Percentiles rank a stretch among this genome's conserved stretches.
phyloP scores from a whole-genome alignment of 306 rosid species.

The Rosa rugosa region DNA sequence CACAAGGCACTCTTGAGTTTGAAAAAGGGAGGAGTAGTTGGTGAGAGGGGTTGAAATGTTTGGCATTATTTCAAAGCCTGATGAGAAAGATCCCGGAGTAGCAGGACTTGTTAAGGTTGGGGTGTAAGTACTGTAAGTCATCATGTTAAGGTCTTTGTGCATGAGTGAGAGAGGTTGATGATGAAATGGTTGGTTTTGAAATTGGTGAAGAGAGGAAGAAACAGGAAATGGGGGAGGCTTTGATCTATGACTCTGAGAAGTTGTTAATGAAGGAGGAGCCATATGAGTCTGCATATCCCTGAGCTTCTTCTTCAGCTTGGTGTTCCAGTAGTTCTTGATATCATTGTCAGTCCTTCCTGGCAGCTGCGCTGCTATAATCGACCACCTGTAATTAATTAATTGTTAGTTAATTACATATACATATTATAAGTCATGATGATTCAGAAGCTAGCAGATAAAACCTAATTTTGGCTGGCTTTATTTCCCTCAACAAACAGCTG shows the following conservation, averaged over 20 bases:
- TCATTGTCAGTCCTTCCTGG: conserved; percentile 95
- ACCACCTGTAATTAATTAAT: conserved; percentile 61
- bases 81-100: conserved; percentile 29
- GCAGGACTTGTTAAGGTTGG: conserved; percentile 19
- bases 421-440: background rate
- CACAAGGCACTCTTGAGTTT: conserved; percentile 40
- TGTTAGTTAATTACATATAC: background rate
- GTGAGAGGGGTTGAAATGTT: conserved; percentile 29
- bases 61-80: conserved; percentile 31
- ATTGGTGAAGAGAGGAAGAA: background rate
- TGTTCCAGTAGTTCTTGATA: conserved; percentile 97
- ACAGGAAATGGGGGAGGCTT: conserved; percentile 32
- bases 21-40: conserved; percentile 36
- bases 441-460: conserved; percentile 7
- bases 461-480: background rate
- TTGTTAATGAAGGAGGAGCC: conserved; percentile 1
- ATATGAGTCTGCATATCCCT: conserved; percentile 38
- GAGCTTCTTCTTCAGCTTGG: conserved; percentile 90
- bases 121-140: conserved; percentile 6
- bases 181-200: conserved; percentile 17
- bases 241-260: conserved; percentile 1
- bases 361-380: conserved; percentile 85
- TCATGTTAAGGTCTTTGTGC: conserved; percentile 25
- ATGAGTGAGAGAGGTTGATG: conserved; percentile 20
- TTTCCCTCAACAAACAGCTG: conserved; percentile 9